Evolutionary conservation across 2,329 filamentous ascomycete species (phyloP).

Genomic region (Xylaria sp.): DNA sequence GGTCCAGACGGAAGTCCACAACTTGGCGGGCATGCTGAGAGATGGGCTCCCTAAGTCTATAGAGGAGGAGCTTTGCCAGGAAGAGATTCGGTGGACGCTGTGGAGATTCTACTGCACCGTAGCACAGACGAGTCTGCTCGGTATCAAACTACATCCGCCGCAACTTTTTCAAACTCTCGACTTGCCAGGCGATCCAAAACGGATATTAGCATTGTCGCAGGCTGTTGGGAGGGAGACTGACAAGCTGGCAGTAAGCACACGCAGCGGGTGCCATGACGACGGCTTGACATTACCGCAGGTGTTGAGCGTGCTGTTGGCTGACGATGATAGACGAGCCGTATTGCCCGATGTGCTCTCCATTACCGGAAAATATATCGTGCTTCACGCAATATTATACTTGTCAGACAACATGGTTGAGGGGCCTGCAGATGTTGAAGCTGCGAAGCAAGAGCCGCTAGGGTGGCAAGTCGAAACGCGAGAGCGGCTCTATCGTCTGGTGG

Average conservation of each 20-base stretch:
- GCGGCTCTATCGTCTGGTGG: constrained; percentile 24
- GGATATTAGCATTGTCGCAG: constrained; percentile 3
- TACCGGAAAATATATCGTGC: constrained; percentile 20
- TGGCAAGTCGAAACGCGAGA: constrained; percentile 31
- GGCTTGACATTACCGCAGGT: constrained; percentile 20
- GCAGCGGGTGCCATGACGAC: not conserved
- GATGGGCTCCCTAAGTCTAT: constrained; percentile 1
- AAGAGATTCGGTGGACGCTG: constrained; percentile 29
- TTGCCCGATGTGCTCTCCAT: constrained; percentile 26
- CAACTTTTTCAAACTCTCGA: constrained; percentile 24
- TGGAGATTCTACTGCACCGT: constrained; percentile 32
- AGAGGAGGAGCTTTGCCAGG: constrained; percentile 17
- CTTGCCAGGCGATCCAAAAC: constrained; percentile 23
- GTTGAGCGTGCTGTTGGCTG: constrained; percentile 16
- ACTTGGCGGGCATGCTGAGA: constrained; percentile 14
- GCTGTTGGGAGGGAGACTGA: constrained; percentile 3
- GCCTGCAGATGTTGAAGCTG: not conserved
- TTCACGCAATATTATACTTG: constrained; percentile 27
- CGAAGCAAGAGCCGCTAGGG: not conserved
- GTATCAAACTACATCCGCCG: constrained; percentile 21
- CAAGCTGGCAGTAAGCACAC: not conserved
- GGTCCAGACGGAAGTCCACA: not conserved
- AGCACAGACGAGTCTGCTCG: constrained; percentile 23
- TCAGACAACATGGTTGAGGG: constrained; percentile 26
- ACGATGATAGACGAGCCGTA: constrained; percentile 14